A percentile compares a stretch with the other conserved stretches of the same genome.
These are phyloP conservation scores for Epithemia pelagica DNA, from an alignment of 108 stramenopile species.

Conservation along the genomic window DNA sequence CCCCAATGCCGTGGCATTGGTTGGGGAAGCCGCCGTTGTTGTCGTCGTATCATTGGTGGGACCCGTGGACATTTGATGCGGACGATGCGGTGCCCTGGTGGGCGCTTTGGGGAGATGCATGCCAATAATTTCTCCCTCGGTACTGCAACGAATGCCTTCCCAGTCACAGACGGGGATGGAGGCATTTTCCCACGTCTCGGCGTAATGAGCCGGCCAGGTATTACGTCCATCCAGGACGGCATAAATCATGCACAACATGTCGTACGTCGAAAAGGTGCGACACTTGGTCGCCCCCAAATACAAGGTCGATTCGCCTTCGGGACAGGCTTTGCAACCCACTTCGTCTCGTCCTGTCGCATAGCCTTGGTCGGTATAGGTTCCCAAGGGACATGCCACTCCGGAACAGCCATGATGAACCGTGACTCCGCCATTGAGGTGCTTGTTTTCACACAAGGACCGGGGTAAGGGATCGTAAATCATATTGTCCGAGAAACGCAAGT, in stretches of 20 bases:
- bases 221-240: slow-evolving; percentile 38
- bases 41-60: too few species aligned
- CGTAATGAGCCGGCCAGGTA: slow-evolving; percentile 14
- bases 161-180: slow-evolving; percentile 32
- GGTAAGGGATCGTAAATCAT: slow-evolving; percentile 53
- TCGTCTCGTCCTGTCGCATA: slow-evolving; percentile 28
- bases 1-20: too few species aligned
- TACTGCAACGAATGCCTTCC: slow-evolving; percentile 41
- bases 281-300: slow-evolving; percentile 39
- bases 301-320: slow-evolving; percentile 34
- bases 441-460: slow-evolving; percentile 30
- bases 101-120: slow-evolving; percentile 7
- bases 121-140: slow-evolving; percentile 17
- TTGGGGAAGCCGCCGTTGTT: too few species aligned
- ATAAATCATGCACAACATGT: slow-evolving; percentile 47
- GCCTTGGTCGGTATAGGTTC: slow-evolving; percentile 42
- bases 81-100: too few species aligned
- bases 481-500: slow-evolving; percentile 50
- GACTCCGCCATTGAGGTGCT: slow-evolving; percentile 40
- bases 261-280: slow-evolving; percentile 22
- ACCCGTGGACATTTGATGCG: too few species aligned
- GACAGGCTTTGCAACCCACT: slow-evolving; percentile 38
- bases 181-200: slow-evolving; percentile 29
- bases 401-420: slow-evolving; percentile 48
- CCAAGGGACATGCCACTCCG: slow-evolving; percentile 47